Base-by-base conservation (phyloP, 768 basidiomycete genomes). In the Tulasnella sp. region DNA sequence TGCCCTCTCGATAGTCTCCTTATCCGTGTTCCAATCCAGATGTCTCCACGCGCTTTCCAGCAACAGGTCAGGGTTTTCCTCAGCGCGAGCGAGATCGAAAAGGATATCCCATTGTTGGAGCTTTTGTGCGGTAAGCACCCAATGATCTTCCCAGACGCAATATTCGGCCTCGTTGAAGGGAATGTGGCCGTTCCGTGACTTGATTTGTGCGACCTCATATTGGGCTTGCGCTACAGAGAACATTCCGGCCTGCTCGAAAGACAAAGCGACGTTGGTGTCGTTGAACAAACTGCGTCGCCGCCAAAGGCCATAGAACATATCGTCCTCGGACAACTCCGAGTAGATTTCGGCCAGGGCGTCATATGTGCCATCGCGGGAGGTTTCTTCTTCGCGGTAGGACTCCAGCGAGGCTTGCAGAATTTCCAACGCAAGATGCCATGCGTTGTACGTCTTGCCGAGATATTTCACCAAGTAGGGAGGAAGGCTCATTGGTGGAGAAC, bases 61-160 rank as follows among this genome's bases (percentile, higher is more conserved):
- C 82, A 94, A 87, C 57, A 99, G 86, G 82, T 99, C 98, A 78
- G 94, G 90, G 82, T 99, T 98, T 37, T 90, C 90, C 84, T 99
- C 97, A 77, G 87, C 90, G 81, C 91, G 91, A 1, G 95, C 95
- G 26, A 99, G 89, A 74, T 99, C 98, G 80, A 93, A 90, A 5
- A 99, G 88, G 29, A 93, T 89, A 79, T 99, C 98, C 98, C 98
- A 99, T 80, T 98, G 93, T 83, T 99, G 98, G 23, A 99, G 86
- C 84, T 99, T 99, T 85, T 97, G 94, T 0, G 95, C 92, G 0
- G 96, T 89, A 10, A 96, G 86, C 79, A 99, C 93, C 97, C 98
- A 99, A 83, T 99, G 98, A 83, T 99, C 98, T 82, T 99, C 98
- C 98, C 98, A 99, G 26, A 99, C 86, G 81, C 93, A 95, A 83